A percentile compares a stretch with the other conserved stretches of the same genome.
phyloP scores from a whole-genome alignment of 768 basidiomycete species.

The Vishniacozyma victoriae region DNA sequence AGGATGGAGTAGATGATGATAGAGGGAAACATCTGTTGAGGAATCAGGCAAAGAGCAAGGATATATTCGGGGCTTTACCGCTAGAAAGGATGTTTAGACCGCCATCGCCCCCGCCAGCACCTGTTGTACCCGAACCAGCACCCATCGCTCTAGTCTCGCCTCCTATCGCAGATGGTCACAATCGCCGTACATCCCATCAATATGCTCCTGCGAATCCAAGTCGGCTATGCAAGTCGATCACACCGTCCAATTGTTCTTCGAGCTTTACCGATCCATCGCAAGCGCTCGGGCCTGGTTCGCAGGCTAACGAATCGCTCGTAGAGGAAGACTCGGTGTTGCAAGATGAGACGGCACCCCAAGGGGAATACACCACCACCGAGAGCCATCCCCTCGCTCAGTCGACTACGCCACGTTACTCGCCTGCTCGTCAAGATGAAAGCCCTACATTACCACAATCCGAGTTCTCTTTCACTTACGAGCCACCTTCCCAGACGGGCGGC shows the following conservation, averaged over 20 bases:
- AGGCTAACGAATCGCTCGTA: slow-evolving; percentile 1
- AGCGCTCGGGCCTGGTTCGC: too few relatives aligned
- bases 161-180: slow-evolving; percentile 3
- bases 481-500: not conserved
- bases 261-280: too few relatives aligned
- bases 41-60: slow-evolving; percentile 21
- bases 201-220: slow-evolving; percentile 42
- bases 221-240: slow-evolving; percentile 41
- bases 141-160: slow-evolving; percentile 11
- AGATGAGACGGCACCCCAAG: not conserved
- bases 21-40: slow-evolving; percentile 26
- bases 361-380: not conserved
- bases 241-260: slow-evolving; percentile 27
- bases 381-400: not conserved
- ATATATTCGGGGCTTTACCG: slow-evolving; percentile 22
- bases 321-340: not conserved
- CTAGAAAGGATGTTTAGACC: slow-evolving; percentile 68
- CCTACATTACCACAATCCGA: not conserved
- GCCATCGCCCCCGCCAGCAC: slow-evolving; percentile 64
- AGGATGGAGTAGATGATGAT: slow-evolving; percentile 38
- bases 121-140: slow-evolving; percentile 21
- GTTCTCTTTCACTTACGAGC: not conserved
- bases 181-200: slow-evolving; percentile 29
- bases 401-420: not conserved
- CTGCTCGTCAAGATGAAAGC: too few relatives aligned